These are phyloP conservation scores for Termitomyces sp. DNA, from an alignment of 768 basidiomycete species.

Conservation along the genomic window DNA sequence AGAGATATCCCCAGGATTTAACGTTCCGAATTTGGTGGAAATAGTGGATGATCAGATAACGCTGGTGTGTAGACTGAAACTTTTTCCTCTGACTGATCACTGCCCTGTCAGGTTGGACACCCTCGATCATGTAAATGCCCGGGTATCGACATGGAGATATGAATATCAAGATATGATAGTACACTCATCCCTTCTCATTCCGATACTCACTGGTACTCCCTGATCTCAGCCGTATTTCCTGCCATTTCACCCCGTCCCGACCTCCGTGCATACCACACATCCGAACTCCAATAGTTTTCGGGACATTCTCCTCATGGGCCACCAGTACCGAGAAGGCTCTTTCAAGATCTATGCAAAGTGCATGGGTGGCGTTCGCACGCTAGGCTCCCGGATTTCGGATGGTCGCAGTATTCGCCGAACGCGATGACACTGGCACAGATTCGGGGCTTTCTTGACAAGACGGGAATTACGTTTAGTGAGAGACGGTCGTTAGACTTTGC, in stretches of 20 bases:
- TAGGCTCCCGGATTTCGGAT: conserved; percentile 20
- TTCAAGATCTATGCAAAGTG: conserved; percentile 29
- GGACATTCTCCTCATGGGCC: conserved; percentile 21
- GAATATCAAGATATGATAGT: too few relatives aligned
- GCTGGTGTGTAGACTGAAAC: background rate
- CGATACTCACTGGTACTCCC: background rate
- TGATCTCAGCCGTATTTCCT: conserved; percentile 28
- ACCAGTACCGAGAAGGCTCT: conserved; percentile 22
- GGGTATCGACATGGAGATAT: conserved; percentile 14
- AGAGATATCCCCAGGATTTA: background rate
- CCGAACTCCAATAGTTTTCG: conserved; percentile 35
- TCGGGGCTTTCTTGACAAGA: conserved; percentile 8
- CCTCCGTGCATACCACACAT: conserved; percentile 33
- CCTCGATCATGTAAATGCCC: background rate
- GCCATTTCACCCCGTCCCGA: conserved; percentile 28
- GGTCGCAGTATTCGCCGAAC: conserved; percentile 17
- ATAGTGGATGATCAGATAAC: conserved; percentile 1
- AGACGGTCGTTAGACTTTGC: conserved; percentile 7
- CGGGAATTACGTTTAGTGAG: background rate
- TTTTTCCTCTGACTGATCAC: background rate
- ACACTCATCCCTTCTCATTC: background rate
- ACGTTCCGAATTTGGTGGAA: conserved; percentile 8
- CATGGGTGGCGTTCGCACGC: conserved; percentile 38
- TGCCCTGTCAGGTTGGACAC: conserved; percentile 6
- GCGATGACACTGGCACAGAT: conserved; percentile 7